A percentile compares a stretch with the other conserved stretches of the same genome.
Evolutionary conservation across 1,284 basidiomycete species (phyloP).

Genomic region (Porphyrellus sp.): DNA sequence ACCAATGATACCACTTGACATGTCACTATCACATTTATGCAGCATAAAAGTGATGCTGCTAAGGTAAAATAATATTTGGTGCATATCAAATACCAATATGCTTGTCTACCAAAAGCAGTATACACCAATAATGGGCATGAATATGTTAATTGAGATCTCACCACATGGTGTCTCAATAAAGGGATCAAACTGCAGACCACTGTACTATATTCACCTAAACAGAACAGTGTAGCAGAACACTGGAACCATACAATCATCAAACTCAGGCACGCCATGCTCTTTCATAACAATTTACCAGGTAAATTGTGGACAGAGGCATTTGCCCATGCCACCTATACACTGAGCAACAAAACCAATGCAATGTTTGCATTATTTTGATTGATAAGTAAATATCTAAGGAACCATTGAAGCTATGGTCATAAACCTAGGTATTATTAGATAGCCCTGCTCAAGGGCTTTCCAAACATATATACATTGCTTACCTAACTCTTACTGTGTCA

Average conservation of each 20-base stretch:
- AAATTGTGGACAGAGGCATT: background rate
- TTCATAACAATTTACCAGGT: fast-evolving
- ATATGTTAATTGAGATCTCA: background rate
- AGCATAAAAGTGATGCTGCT: background rate
- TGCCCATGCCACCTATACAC: background rate
- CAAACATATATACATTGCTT: too few relatives aligned
- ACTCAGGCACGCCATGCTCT: background rate
- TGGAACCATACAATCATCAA: background rate
- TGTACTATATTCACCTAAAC: background rate
- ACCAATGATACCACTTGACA: background rate
- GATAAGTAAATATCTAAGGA: too few relatives aligned
- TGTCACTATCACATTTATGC: background rate
- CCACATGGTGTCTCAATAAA: background rate
- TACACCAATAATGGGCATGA: background rate
- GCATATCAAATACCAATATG: background rate
- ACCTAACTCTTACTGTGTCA: too few relatives aligned
- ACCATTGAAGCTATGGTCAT: too few relatives aligned
- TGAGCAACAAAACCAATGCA: too few relatives aligned
- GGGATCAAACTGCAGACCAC: background rate
- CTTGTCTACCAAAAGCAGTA: background rate
- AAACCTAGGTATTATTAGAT: too few relatives aligned
- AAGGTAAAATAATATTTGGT: background rate
- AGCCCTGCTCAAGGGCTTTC: too few relatives aligned
- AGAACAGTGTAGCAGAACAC: background rate
- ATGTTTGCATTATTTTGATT: too few relatives aligned